Percentiles rank a stretch among this genome's conserved stretches.
Evolutionary conservation across 352 stramenopile species (phyloP).

Genomic region (Phytophthora palmivora): DNA sequence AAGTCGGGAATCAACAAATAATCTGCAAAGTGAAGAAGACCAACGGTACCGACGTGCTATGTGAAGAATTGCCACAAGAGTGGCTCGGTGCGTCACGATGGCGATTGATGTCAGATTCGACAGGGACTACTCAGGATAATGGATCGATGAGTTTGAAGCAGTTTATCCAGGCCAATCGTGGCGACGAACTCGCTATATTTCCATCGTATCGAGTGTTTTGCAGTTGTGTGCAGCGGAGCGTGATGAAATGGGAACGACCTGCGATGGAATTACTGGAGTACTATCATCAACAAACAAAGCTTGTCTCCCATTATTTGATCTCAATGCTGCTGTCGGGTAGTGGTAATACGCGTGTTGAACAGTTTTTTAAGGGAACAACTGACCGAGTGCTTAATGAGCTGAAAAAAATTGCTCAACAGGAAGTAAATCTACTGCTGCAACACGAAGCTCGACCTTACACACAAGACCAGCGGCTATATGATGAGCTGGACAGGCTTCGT

Average conservation of each 20-base stretch:
- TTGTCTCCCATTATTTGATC: conserved; percentile 26
- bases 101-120: conserved; percentile 10
- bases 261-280: conserved; percentile 33
- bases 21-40: conserved; percentile 26
- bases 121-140: background rate
- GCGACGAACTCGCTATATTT: too few relatives aligned
- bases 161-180: conserved; percentile 38
- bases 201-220: conserved; percentile 46
- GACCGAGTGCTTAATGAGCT: conserved; percentile 15
- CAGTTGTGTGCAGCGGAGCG: conserved; percentile 39
- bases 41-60: conserved; percentile 24
- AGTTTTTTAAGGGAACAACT: conserved; percentile 29
- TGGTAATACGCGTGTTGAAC: conserved; percentile 18
- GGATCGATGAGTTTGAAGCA: conserved; percentile 20
- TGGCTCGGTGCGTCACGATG: conserved; percentile 35
- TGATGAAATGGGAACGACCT: conserved; percentile 41
- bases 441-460: conserved; percentile 48
- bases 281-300: conserved; percentile 33
- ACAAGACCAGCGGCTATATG: conserved; percentile 40
- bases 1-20: conserved; percentile 3
- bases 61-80: conserved; percentile 24
- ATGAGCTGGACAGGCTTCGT: conserved; percentile 34
- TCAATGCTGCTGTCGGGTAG: conserved; percentile 16
- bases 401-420: conserved; percentile 7
- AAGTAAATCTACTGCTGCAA: conserved; percentile 30